phyloP scores from a whole-genome alignment of 1,284 basidiomycete genomes.

The Caloboletus inedulis region DNA sequence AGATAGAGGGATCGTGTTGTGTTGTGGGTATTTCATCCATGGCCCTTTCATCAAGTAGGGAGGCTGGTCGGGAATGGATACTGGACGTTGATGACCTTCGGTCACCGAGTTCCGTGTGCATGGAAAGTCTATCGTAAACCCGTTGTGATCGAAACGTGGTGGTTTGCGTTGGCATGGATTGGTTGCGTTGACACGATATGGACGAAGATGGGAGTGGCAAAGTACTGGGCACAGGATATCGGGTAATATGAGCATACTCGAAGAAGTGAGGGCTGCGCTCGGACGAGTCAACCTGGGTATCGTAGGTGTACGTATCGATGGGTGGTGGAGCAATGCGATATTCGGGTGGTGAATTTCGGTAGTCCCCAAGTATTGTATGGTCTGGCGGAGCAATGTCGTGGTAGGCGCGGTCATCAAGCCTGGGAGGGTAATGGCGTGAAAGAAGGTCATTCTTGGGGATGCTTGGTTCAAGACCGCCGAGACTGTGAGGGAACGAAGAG shows the following conservation, averaged over 20 bases:
- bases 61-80: constrained; percentile 13
- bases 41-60: constrained; percentile 9
- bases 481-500: constrained; percentile 29
- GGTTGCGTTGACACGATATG: constrained; percentile 5
- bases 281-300: constrained; percentile 11
- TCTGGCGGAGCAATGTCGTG: constrained; percentile 12
- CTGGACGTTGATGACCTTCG: constrained; percentile 11
- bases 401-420: constrained; percentile 10
- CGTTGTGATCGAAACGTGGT: constrained; percentile 12
- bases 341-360: constrained; percentile 12
- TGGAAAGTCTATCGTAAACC: constrained; percentile 12
- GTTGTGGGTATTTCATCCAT: constrained; percentile 6
- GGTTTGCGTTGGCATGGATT: constrained; percentile 7
- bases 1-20: background rate
- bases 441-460: constrained; percentile 9
- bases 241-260: constrained; percentile 30
- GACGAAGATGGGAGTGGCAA: constrained; percentile 15
- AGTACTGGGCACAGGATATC: constrained; percentile 26
- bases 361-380: constrained; percentile 14
- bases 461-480: constrained; percentile 26
- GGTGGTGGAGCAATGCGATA: constrained; percentile 14
- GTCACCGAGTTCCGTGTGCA: constrained; percentile 3
- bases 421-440: constrained; percentile 6
- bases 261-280: constrained; percentile 25
- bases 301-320: constrained; percentile 11